Evolutionary conservation across 1,284 basidiomycete species (phyloP).

Genomic region (Papiliotrema terrestris): DNA sequence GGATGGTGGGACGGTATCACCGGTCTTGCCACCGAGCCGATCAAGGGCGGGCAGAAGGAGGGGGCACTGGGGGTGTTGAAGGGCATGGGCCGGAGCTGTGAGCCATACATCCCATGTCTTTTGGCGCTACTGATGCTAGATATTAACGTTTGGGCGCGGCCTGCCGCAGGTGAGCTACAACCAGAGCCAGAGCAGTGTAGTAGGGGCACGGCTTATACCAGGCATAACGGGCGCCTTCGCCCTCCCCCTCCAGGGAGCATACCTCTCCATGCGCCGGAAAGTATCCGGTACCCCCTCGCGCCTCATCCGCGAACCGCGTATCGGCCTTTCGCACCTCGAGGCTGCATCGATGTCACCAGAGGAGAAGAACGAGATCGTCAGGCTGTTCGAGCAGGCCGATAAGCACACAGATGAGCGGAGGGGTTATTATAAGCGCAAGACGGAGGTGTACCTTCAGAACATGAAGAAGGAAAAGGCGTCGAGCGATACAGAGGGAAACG

Average conservation of each 20-base stretch:
- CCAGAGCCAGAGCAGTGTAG: background rate
- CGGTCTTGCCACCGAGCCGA: conserved; percentile 56
- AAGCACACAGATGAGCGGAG: conserved; percentile 41
- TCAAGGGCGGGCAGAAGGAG: conserved; percentile 55
- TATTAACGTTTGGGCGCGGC: conserved; percentile 53
- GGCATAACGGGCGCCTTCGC: conserved; percentile 53
- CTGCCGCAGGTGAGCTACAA: conserved; percentile 43
- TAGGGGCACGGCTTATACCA: background rate
- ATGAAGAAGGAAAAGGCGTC: conserved; percentile 6
- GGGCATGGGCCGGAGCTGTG: conserved; percentile 54
- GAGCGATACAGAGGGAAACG: background rate
- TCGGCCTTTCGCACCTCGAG: conserved; percentile 10
- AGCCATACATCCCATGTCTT: conserved; percentile 19
- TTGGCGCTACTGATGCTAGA: conserved; percentile 14
- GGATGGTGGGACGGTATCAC: conserved; percentile 58
- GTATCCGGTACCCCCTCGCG: conserved; percentile 22
- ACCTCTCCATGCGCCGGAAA: conserved; percentile 46
- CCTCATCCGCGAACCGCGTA: conserved; percentile 23
- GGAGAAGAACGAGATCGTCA: conserved; percentile 48
- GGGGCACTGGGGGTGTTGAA: conserved; percentile 55
- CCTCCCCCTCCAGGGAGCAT: conserved; percentile 52
- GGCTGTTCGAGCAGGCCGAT: conserved; percentile 48
- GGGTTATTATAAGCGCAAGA: conserved; percentile 43
- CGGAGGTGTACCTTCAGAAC: conserved; percentile 30
- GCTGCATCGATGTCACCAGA: conserved; percentile 9